phyloP scores from a whole-genome alignment of 1,139 yeast species.

The Geotrichum candidum region DNA sequence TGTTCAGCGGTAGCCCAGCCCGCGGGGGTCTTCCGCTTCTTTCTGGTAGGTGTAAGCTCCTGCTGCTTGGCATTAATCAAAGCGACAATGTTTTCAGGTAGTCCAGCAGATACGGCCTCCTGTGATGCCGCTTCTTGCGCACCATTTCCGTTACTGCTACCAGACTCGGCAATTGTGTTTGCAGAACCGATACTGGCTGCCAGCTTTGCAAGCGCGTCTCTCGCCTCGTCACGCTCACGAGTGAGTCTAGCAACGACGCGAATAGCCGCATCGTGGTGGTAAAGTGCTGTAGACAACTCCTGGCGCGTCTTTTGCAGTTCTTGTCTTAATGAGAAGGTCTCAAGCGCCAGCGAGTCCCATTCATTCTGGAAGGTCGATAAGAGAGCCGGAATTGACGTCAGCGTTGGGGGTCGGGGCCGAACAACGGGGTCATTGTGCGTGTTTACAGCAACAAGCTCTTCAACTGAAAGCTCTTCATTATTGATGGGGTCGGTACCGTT shows the following conservation, averaged over 20 bases:
- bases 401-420: slow-evolving; percentile 47
- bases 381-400: slow-evolving; percentile 72
- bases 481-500: slow-evolving; percentile 73
- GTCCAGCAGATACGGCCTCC: slow-evolving; percentile 18
- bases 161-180: slow-evolving; percentile 10
- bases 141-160: slow-evolving; percentile 8
- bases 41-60: slow-evolving; percentile 23
- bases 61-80: slow-evolving; percentile 20
- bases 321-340: slow-evolving; percentile 68
- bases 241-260: slow-evolving; percentile 73
- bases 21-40: slow-evolving; percentile 19
- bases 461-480: slow-evolving; percentile 51
- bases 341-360: slow-evolving; percentile 85
- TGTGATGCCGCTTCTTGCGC: slow-evolving; percentile 13
- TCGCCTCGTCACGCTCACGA: slow-evolving; percentile 69
- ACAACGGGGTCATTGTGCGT: slow-evolving; percentile 32
- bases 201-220: slow-evolving; percentile 49
- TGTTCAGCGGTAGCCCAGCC: slow-evolving; percentile 21
- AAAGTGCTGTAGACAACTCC: slow-evolving; percentile 70
- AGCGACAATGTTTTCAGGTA: slow-evolving; percentile 12
- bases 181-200: slow-evolving; percentile 26
- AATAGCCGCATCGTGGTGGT: slow-evolving; percentile 86
- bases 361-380: slow-evolving; percentile 74
- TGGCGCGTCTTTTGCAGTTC: slow-evolving; percentile 61
- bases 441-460: slow-evolving; percentile 54